Conservation (phyloP, 352 stramenopile genomes). For the Globisporangium splendens region DNA sequence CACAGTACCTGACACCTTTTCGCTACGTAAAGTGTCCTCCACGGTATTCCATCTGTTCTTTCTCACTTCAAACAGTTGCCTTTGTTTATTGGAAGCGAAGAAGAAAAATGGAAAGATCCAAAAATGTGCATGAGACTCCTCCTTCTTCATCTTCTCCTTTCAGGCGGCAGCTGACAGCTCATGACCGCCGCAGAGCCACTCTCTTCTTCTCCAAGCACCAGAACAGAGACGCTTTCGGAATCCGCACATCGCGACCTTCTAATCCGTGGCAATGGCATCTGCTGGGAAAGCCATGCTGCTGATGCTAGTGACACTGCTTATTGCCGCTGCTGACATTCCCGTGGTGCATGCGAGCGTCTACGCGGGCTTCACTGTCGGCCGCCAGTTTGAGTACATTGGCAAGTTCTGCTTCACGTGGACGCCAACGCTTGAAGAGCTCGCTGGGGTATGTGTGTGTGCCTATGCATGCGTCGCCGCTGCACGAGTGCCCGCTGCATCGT, state of each 20-base stretch:
- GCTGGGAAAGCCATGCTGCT: conserved; percentile 7
- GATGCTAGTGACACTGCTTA: conserved; percentile 8
- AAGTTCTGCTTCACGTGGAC: conserved; percentile 82
- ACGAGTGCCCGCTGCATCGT: too few species aligned
- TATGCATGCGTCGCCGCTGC: too few species aligned
- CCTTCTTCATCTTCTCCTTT: too few species aligned
- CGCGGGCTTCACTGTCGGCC: conserved; percentile 58
- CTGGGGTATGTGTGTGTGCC: conserved; percentile 29
- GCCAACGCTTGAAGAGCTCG: conserved; percentile 51
- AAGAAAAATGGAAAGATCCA: conserved; percentile 1
- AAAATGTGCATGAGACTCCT: too few species aligned
- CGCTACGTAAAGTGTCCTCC: background rate
- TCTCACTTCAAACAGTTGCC: background rate
- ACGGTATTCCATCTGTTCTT: background rate
- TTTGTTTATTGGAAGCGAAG: background rate
- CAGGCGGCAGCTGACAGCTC: too few species aligned
- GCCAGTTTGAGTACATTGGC: conserved; percentile 75
- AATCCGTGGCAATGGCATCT: too few species aligned
- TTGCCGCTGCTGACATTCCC: background rate
- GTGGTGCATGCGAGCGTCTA: conserved; percentile 31
- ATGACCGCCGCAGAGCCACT: background rate
- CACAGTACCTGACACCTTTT: too few species aligned
- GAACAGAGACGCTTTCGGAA: background rate
- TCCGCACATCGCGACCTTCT: too few species aligned
- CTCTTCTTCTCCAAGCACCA: background rate